Evolutionary conservation across 257 asterid genomes (phyloP).

Genomic region (Rehmannia glutinosa): DNA sequence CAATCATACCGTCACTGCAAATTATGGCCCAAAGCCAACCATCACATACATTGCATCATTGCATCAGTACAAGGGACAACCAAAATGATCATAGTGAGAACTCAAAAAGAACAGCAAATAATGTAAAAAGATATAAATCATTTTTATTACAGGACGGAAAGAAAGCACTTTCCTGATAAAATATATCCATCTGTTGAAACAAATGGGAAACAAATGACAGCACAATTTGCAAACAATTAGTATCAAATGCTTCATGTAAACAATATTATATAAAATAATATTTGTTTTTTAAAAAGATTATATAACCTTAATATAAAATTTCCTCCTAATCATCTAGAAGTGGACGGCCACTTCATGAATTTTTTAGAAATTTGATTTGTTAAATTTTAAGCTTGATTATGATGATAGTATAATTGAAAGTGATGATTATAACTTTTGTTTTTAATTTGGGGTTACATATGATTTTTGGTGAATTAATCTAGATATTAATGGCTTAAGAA

Average conservation of each 20-base stretch:
- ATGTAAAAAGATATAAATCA: not conserved
- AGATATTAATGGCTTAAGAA: no score
- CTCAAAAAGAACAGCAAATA: not conserved
- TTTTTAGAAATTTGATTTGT: no score
- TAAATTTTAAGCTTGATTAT: no score
- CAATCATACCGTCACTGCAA: slow-evolving; percentile 70
- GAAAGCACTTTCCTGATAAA: slow-evolving; percentile 58
- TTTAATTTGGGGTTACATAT: no score
- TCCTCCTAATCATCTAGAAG: slow-evolving; percentile 84
- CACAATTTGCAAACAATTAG: not conserved
- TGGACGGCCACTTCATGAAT: no score
- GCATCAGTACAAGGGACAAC: slow-evolving; percentile 18
- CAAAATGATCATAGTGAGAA: slow-evolving; percentile 22
- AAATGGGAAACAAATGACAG: slow-evolving; percentile 15
- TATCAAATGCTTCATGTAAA: not conserved
- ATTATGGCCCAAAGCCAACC: slow-evolving; percentile 30
- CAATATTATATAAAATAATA: not conserved
- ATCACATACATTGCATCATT: slow-evolving; percentile 31
- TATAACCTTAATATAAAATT: slow-evolving; percentile 67
- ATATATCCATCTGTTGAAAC: slow-evolving; percentile 78
- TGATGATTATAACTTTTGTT: no score
- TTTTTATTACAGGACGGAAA: not conserved
- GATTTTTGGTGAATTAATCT: no score
- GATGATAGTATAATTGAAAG: no score
- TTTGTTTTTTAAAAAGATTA: not conserved